Evolutionary conservation across 306 rosid genomes (phyloP), one percentile per base, ranked within the genome.

Genomic region (Glycine soja): DNA sequence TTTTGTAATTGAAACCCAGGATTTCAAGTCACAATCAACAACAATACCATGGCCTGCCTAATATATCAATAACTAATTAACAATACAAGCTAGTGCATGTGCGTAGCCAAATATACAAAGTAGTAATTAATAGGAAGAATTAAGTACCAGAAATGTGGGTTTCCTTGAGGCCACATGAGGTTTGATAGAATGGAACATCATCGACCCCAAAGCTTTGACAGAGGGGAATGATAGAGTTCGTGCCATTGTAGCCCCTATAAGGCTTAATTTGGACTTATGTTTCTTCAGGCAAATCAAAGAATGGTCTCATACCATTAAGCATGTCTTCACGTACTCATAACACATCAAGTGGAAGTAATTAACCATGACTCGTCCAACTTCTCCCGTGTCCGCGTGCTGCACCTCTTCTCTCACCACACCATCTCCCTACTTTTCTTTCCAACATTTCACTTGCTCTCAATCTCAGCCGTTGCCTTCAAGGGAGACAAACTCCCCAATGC

Each of bases 91-190:
- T 54, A 34, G 36, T 34, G 36, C 36, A 34, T 19, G 36, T 34
- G 2, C 36, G 36, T 34, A 34, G 36, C 36, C 36, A 34, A 34
- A 34, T 34, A 34, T 34, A 34, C 36, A 34, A 34, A 34, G 10
- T 15, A 3, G 10, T 7, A 80, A 36, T 15, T 13, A 18, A 52
- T 45, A 11, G n/a, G 4, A 3, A 4, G 1, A 6, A 40, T 34
- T 34, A 34, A 6, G 12, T 50, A 90, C 94, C 90, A 45, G 67
- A 90, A 87, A 42, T 51, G 0, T 14, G 78, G 66, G 81, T 87
- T 89, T 51, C 89, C 91, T 51, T 86, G 77, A 32, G 91, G 89
- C 94, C 92, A 90, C 89, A 90, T 85, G 75, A 87, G 85, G 70
- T 80, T 5, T 0, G 38, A 85, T 0, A 19, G 36, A 13, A 16